Conservation (phyloP, 331 rosid genomes). For the Acacia concinna region DNA sequence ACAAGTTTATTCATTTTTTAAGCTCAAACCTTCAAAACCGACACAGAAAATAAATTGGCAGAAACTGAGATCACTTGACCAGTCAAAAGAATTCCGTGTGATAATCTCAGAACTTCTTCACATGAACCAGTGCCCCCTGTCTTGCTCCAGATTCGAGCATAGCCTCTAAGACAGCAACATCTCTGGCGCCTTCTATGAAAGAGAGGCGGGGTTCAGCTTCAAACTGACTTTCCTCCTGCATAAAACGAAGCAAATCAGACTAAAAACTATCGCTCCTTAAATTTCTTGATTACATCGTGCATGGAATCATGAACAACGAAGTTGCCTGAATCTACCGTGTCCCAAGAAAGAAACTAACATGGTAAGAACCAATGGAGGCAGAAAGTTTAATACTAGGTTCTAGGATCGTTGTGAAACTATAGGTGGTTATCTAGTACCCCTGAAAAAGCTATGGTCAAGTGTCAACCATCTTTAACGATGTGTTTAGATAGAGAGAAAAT, state of each 20-base stretch:
- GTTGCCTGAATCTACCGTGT: conserved; percentile 20
- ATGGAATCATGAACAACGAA: conserved; percentile 5
- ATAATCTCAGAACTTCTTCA: conserved; percentile 62
- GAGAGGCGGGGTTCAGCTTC: conserved; percentile 76
- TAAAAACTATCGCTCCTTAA: conserved; percentile 16
- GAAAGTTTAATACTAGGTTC: neutral
- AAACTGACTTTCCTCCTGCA: conserved; percentile 52
- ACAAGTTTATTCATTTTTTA: conserved; percentile 19
- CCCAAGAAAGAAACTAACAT: neutral
- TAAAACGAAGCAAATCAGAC: conserved; percentile 26
- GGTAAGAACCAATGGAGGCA: neutral
- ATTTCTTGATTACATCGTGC: neutral
- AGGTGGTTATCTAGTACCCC: neutral
- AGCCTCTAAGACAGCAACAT: conserved; percentile 89
- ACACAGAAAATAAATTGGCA: conserved; percentile 6
- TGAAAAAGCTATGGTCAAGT: neutral
- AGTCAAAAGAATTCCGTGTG: conserved; percentile 14
- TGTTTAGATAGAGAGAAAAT: too few relatives aligned
- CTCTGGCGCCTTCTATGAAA: conserved; percentile 85
- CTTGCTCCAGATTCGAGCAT: conserved; percentile 88
- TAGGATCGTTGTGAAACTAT: neutral
- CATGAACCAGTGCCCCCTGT: conserved; percentile 68
- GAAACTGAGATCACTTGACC: conserved; percentile 8
- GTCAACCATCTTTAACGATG: too few relatives aligned
- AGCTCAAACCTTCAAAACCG: conserved; percentile 2